Base-by-base conservation (phyloP, 495 filamentous ascomycete species). In the Xylaria nigripes region DNA sequence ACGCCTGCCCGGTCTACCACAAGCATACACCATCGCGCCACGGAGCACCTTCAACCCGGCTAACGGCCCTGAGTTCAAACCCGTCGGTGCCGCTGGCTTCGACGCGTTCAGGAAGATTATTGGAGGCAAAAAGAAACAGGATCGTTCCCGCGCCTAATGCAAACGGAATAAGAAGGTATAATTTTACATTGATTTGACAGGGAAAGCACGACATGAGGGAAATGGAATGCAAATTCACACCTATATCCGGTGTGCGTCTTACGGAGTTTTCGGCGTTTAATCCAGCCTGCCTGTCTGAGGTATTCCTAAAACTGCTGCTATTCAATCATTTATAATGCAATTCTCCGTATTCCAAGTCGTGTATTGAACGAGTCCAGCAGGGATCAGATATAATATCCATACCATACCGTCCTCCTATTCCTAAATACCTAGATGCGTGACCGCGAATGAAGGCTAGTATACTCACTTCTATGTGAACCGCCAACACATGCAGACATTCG, bases 41-140 rank as follows among this genome's bases (percentile, higher is more conserved):
- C 78, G 66, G 52, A 80, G 77, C 61, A 81, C 72, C 4, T 80
- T 77, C 51, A 74, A 79, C 58, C 65, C 68, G 0, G 66, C 53
- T 5, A 64, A 60, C 36, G 62, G 61, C 1, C 51, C 68, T 10
- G 66, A 73, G 38, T 63, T 68, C 42, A 79, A 82, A 58, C 86
- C 86, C 5, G 72, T 89, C 62, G 89, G 88, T 25, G 78, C 83
- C 38, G 80, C 80, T 55, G 87, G 87, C 47, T 79, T 87, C 65
- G 87, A 90, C 61, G 85, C 86, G 21, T 92, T 94, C 75, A 79
- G 86, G 61, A 83, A 79, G 71, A 87, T 94, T 80, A 86, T 84
- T 58, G 80, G 81, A 61, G 85, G 84, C 70, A 81, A 86, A 66
- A 81, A 76, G 63, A 76, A 71, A 9, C 9, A 3, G 25, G 25